phyloP scores from a whole-genome alignment of 106 monocot species.

The Triglochin maritima region DNA sequence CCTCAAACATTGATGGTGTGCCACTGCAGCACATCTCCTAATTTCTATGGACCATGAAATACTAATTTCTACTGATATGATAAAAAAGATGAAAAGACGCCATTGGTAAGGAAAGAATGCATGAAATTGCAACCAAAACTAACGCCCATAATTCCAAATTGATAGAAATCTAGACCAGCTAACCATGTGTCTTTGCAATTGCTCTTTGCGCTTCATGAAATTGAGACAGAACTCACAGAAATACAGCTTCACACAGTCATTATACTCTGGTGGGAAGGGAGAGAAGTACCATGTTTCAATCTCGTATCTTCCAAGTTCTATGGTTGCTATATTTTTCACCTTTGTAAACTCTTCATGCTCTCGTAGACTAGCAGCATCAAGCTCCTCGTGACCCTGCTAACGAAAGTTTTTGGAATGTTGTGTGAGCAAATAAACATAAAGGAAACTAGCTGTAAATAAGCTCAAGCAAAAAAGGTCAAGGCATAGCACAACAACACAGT shows the following conservation, averaged over 20 bases:
- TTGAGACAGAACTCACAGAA: constrained; percentile 98
- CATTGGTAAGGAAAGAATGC: too few relatives aligned
- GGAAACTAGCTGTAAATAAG: background rate
- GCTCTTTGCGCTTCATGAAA: constrained; percentile 99
- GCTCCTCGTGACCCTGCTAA: constrained; percentile 79
- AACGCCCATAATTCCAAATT: background rate
- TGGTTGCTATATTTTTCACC: constrained; percentile 95
- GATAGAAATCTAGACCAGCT: constrained; percentile 16
- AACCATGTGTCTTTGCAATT: constrained; percentile 98
- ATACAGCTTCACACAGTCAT: constrained; percentile 70
- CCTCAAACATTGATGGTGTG: constrained; percentile 98
- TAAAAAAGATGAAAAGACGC: too few relatives aligned
- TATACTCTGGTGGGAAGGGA: constrained; percentile 89
- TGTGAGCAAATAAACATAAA: background rate
- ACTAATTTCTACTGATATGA: too few relatives aligned
- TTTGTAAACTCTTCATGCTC: constrained; percentile 98
- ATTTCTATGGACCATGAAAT: too few relatives aligned
- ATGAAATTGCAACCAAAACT: too few relatives aligned
- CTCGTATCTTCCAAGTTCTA: constrained; percentile 98
- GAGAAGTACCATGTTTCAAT: constrained; percentile 99
- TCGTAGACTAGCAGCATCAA: constrained; percentile 89
- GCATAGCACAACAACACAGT: too few relatives aligned
- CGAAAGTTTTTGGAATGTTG: background rate
- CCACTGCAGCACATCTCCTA: constrained; percentile 91
- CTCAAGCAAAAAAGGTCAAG: too few relatives aligned